A percentile compares a stretch with the other conserved stretches of the same genome.
Conservation (phyloP, 2,329 filamentous ascomycete species). For the Pleoardoris graminearum region DNA sequence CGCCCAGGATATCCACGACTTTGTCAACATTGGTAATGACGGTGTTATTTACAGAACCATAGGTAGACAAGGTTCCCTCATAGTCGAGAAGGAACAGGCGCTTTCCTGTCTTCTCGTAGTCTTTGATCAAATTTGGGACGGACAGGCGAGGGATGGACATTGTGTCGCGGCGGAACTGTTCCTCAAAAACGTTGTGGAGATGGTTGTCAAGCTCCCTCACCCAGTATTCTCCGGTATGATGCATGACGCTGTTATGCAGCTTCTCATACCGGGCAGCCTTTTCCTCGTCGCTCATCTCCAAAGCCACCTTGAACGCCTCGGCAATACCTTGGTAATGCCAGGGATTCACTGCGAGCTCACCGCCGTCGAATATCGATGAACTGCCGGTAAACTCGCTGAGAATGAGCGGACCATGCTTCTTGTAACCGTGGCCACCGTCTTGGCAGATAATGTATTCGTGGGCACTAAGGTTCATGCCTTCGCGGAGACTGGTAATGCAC, state of each 20-base stretch:
- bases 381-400: slow-evolving; percentile 95
- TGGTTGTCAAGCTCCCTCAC: slow-evolving; percentile 73
- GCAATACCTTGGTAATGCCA: slow-evolving; percentile 93
- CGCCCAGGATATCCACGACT: slow-evolving; percentile 79
- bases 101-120: slow-evolving; percentile 67
- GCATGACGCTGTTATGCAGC: slow-evolving; percentile 72
- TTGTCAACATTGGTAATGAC: slow-evolving; percentile 85
- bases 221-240: slow-evolving; percentile 86
- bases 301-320: slow-evolving; percentile 78
- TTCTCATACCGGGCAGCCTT: slow-evolving; percentile 74
- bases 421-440: slow-evolving; percentile 70
- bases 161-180: slow-evolving; percentile 82
- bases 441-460: slow-evolving; percentile 95
- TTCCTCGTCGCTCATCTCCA: slow-evolving; percentile 78
- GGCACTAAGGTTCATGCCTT: slow-evolving; percentile 95
- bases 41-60: slow-evolving; percentile 81
- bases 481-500: slow-evolving; percentile 92
- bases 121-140: slow-evolving; percentile 62
- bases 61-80: slow-evolving; percentile 87
- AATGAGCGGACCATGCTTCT: slow-evolving; percentile 86
- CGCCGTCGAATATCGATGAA: slow-evolving; percentile 77
- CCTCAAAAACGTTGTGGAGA: slow-evolving; percentile 75
- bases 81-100: slow-evolving; percentile 91
- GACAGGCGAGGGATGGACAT: slow-evolving; percentile 85
- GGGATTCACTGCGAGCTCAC: slow-evolving; percentile 85